Conservation (phyloP, 768 basidiomycete genomes). For the Psilocybe cubensis region DNA sequence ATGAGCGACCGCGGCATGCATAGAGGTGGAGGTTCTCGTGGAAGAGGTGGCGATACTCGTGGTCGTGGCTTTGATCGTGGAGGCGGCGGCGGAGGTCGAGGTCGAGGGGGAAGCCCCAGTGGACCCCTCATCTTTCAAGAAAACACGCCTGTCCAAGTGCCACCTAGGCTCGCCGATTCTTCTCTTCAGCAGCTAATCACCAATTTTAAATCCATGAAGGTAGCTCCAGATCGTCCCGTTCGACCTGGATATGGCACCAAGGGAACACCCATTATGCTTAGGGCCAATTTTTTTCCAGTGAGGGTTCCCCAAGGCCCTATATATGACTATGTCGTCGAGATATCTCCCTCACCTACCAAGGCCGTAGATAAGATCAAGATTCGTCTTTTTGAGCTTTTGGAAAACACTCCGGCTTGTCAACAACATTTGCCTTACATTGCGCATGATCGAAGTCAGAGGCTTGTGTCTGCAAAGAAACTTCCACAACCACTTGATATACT, state of each 20-base stretch:
- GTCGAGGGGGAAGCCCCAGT: constrained; percentile 27
- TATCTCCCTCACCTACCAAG: constrained; percentile 50
- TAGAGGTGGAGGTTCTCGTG: constrained; percentile 26
- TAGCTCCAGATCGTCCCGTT: constrained; percentile 43
- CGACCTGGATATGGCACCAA: constrained; percentile 61
- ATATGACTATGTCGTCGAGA: constrained; percentile 60
- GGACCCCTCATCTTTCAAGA: constrained; percentile 43
- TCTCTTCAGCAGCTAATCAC: constrained; percentile 41
- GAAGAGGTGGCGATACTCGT: constrained; percentile 27
- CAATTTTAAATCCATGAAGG: constrained; percentile 36
- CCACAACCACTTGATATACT: constrained; percentile 47
- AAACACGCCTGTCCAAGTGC: constrained; percentile 34
- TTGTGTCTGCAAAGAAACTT: constrained; percentile 48
- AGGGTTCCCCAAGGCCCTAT: constrained; percentile 47
- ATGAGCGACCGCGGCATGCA: constrained; percentile 32
- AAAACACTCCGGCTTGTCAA: constrained; percentile 36
- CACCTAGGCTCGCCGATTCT: constrained; percentile 35
- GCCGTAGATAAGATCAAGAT: constrained; percentile 46
- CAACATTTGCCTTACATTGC: constrained; percentile 50
- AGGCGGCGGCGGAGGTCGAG: constrained; percentile 21
- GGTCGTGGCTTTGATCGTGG: constrained; percentile 26
- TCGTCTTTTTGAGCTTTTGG: constrained; percentile 61
- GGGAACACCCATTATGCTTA: constrained; percentile 50
- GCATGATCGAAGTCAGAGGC: constrained; percentile 50
- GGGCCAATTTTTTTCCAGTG: constrained; percentile 68